Conservation (phyloP, 441 rosid species). For the Arabidopsis lyrata region DNA sequence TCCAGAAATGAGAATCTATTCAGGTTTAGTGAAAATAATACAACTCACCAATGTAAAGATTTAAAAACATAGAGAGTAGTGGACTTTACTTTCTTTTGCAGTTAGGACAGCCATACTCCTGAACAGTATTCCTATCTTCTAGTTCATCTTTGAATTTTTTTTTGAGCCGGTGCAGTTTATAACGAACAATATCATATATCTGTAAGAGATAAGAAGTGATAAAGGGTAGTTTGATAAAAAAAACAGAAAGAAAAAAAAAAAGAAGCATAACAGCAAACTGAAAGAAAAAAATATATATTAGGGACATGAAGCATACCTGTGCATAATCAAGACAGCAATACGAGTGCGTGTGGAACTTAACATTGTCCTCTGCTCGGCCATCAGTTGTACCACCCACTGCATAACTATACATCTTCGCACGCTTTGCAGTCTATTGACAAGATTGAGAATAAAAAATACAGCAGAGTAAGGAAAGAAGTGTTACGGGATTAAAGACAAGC, state of each 20-base stretch:
- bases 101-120: conserved; percentile 88
- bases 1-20: conserved; percentile 38
- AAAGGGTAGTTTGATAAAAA: neutral
- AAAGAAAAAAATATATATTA: neutral
- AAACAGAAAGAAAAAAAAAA: too few relatives aligned
- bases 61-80: conserved; percentile 22
- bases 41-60: conserved; percentile 1
- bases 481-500: neutral
- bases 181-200: conserved; percentile 90
- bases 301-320: conserved; percentile 57
- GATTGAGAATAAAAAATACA: neutral
- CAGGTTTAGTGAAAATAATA: conserved; percentile 18
- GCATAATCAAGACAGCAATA: conserved; percentile 96
- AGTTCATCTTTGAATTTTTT: conserved; percentile 85
- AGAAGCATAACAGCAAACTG: conserved; percentile 1
- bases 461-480: conserved; percentile 10
- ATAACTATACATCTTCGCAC: conserved; percentile 80
- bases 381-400: conserved; percentile 86
- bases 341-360: conserved; percentile 89
- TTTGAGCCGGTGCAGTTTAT: conserved; percentile 73
- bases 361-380: conserved; percentile 89
- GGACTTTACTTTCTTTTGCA: conserved; percentile 77
- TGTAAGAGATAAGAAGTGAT: conserved; percentile 46
- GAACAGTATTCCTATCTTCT: conserved; percentile 87
- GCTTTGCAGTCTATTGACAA: conserved; percentile 81